Evolutionary conservation across 1,284 basidiomycete genomes (phyloP).

Genomic region (Cryptococcus sp.): DNA sequence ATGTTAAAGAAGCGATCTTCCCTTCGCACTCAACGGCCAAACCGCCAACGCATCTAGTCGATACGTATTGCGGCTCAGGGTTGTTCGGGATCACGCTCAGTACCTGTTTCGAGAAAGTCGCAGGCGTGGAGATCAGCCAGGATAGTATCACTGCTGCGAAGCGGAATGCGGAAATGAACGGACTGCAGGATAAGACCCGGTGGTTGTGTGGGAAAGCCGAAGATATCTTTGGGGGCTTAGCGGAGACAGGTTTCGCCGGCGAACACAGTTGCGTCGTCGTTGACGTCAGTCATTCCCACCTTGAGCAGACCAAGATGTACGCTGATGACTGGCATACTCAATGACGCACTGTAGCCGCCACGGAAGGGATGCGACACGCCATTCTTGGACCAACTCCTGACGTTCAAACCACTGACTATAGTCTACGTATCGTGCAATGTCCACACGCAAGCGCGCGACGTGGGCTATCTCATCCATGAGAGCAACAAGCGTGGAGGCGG

Average conservation of each 20-base stretch:
- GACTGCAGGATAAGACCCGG: slow-evolving; percentile 46
- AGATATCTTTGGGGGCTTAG: slow-evolving; percentile 56
- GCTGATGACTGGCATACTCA: background rate
- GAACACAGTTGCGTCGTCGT: slow-evolving; percentile 47
- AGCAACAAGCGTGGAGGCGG: slow-evolving; percentile 17
- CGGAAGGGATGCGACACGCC: slow-evolving; percentile 83
- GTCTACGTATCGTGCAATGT: slow-evolving; percentile 95
- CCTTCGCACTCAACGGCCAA: slow-evolving; percentile 30
- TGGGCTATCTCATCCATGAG: slow-evolving; percentile 34
- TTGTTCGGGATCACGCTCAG: slow-evolving; percentile 89
- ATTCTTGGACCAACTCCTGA: slow-evolving; percentile 76
- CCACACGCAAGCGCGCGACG: slow-evolving; percentile 57
- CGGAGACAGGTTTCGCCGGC: slow-evolving; percentile 43
- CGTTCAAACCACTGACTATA: slow-evolving; percentile 68
- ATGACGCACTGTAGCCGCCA: slow-evolving; percentile 63
- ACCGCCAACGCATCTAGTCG: slow-evolving; percentile 76
- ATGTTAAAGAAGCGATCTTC: slow-evolving; percentile 76
- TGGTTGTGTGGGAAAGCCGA: slow-evolving; percentile 62
- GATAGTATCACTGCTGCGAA: slow-evolving; percentile 77
- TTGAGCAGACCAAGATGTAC: too few relatives aligned
- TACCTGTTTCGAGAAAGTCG: slow-evolving; percentile 72
- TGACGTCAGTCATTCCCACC: slow-evolving; percentile 45
- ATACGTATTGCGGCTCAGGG: slow-evolving; percentile 86
- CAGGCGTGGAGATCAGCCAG: slow-evolving; percentile 82
- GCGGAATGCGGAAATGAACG: slow-evolving; percentile 77